Evolutionary conservation across 208 protist genomes (phyloP).

Genomic region (Histomonas meleagridis): DNA sequence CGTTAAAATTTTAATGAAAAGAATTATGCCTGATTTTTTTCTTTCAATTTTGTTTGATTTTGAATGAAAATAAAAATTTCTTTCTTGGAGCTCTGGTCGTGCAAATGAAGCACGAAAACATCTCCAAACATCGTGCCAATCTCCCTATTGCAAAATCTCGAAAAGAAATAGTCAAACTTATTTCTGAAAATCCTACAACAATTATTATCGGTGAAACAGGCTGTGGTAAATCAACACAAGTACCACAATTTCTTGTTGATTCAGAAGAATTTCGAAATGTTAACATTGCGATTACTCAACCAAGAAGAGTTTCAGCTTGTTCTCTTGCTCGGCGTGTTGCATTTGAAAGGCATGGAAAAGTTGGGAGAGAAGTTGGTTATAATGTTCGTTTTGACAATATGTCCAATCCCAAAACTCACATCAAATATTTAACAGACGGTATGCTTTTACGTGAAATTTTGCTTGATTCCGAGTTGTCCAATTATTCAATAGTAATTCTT

Average conservation of each 20-base stretch:
- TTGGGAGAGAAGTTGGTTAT: slow-evolving; percentile 55
- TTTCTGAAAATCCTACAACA: slow-evolving; percentile 51
- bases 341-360: slow-evolving; percentile 51
- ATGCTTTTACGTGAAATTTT: slow-evolving; percentile 59
- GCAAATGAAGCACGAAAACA: not conserved
- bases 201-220: slow-evolving; percentile 65
- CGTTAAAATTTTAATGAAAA: no score
- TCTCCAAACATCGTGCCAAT: not conserved
- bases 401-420: slow-evolving; percentile 46
- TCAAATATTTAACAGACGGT: slow-evolving; percentile 61
- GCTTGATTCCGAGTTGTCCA: slow-evolving; percentile 69
- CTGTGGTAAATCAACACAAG: slow-evolving; percentile 68
- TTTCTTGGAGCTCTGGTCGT: no score
- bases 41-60: no score
- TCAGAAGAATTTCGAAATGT: slow-evolving; percentile 25
- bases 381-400: slow-evolving; percentile 61
- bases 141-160: slow-evolving; percentile 44
- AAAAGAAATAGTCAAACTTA: slow-evolving; percentile 49
- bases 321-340: slow-evolving; percentile 61
- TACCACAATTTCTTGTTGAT: slow-evolving; percentile 69
- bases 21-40: no score
- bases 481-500: slow-evolving; percentile 90
- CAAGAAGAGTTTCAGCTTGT: slow-evolving; percentile 63
- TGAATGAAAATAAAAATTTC: no score
- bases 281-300: slow-evolving; percentile 64